phyloP scores from a whole-genome alignment of 2,329 filamentous ascomycete genomes.

The Penicillium vulpinum region DNA sequence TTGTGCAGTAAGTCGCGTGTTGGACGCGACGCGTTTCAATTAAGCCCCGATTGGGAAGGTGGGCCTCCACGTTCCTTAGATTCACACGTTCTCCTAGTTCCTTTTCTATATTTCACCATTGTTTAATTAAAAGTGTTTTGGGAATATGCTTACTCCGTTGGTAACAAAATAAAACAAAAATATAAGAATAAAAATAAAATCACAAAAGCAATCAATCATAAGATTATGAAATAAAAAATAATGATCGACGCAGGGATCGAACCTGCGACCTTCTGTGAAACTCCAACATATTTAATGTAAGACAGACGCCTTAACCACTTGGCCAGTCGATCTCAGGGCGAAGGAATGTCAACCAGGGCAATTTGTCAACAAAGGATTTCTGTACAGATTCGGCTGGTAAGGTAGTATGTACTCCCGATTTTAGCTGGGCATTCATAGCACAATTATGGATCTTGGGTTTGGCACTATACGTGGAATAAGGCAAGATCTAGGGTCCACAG shows the following conservation, averaged over 20 bases:
- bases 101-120: background rate
- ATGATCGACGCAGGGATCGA: conserved; percentile 8
- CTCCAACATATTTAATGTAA: conserved; percentile 8
- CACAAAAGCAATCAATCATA: too few species aligned
- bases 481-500: background rate
- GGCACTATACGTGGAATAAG: background rate
- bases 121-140: too few species aligned
- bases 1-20: conserved; percentile 11
- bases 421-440: too few species aligned
- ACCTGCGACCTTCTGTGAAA: conserved; percentile 8
- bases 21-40: conserved; percentile 35
- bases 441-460: background rate
- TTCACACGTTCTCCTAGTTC: background rate
- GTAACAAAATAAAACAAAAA: background rate
- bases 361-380: background rate
- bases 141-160: background rate
- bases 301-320: conserved; percentile 12
- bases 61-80: background rate
- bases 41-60: conserved; percentile 33
- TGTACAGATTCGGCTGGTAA: too few species aligned
- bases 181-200: background rate
- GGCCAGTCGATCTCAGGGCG: conserved; percentile 5
- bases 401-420: too few species aligned
- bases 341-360: background rate
- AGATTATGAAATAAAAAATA: too few species aligned